Evolutionary conservation across 371 early-diverging fungal genomes (phyloP).

Genomic region (Circinella umbellata): DNA sequence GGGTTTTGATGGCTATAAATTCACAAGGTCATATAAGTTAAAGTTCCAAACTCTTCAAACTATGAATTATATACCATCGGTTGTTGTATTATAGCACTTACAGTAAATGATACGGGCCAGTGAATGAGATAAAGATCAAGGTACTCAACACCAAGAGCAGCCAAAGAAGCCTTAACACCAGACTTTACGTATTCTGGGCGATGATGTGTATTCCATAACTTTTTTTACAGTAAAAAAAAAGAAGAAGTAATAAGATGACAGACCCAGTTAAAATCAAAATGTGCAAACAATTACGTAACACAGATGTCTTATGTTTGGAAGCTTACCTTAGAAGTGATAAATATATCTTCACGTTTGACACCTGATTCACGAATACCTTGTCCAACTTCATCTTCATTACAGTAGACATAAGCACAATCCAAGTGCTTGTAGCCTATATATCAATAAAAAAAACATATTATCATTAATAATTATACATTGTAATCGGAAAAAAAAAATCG

Average conservation of each 20-base stretch:
- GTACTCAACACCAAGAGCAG: slow-evolving; percentile 79
- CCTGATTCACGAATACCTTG: slow-evolving; percentile 63
- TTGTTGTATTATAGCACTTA: slow-evolving; percentile 15
- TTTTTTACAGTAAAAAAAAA: not conserved
- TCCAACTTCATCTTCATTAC: slow-evolving; percentile 89
- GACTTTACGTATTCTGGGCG: slow-evolving; percentile 71
- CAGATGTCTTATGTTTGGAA: too few species aligned
- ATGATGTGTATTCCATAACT: slow-evolving; percentile 87
- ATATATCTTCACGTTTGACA: slow-evolving; percentile 74
- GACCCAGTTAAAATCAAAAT: not conserved
- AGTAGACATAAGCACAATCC: slow-evolving; percentile 75
- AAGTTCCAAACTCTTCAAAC: not conserved
- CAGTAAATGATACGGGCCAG: slow-evolving; percentile 56
- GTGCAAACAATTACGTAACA: not conserved
- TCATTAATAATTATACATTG: not conserved
- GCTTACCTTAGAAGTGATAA: slow-evolving; percentile 80
- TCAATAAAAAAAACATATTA: not conserved
- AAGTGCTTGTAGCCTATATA: slow-evolving; percentile 66
- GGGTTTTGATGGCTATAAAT: slow-evolving; percentile 28
- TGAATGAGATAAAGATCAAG: slow-evolving; percentile 93
- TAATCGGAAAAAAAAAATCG: too few species aligned
- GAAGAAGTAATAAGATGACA: too few species aligned
- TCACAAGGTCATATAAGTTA: not conserved
- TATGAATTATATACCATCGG: not conserved
- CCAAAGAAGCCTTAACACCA: slow-evolving; percentile 69